Evolutionary conservation across 495 filamentous ascomycete species (phyloP), one percentile per base, ranked within the genome.

Genomic region (Lasiosphaeris hirsuta): DNA sequence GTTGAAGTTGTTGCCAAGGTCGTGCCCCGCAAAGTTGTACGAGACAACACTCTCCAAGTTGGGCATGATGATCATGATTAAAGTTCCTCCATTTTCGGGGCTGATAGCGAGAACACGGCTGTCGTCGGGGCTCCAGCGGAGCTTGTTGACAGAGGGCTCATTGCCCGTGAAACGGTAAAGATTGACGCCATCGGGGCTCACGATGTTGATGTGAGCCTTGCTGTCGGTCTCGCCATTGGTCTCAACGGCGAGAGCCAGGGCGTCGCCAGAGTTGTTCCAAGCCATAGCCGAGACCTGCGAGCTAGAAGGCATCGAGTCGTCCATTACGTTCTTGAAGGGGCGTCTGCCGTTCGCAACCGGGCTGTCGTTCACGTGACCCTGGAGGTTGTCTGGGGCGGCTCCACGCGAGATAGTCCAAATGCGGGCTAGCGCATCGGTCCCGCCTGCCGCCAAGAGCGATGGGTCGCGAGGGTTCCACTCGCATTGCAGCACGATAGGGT

Each of bases 391-490:
- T 54, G 73, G 69, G 63, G 73, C 71, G 58, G 79, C 70, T 62
- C 74, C 74, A 78, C 75, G 72, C 61, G 84, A 80, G 48, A 92
- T 67, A 62, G 83, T 88, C 88, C 88, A 93, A 70, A 94, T 75
- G 59, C 84, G 86, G 75, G 88, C 89, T 80, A 90, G 86, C 70
- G 85, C 82, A 70, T 90, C 86, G 65, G 77, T 81, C 65, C 89
- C 88, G 69, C 84, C 85, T 60, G 85, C 84, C 63, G 86, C 87
- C 69, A 95, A 79, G 68, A 89, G 74, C 37, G 81, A 85, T 58
- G 90, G 81, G 77, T 92, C 85, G 57, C 71, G 73, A 49, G 90
- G 90, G 64, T 88, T 89, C 88, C 89, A 95, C 70, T 85, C 76
- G 72, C 84, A 83, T 51, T 82, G 81, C 60, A 89, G 80, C 77